These are phyloP conservation scores for Arctium lappa DNA, from an alignment of 129 eudicot species.

Conservation along the genomic window DNA sequence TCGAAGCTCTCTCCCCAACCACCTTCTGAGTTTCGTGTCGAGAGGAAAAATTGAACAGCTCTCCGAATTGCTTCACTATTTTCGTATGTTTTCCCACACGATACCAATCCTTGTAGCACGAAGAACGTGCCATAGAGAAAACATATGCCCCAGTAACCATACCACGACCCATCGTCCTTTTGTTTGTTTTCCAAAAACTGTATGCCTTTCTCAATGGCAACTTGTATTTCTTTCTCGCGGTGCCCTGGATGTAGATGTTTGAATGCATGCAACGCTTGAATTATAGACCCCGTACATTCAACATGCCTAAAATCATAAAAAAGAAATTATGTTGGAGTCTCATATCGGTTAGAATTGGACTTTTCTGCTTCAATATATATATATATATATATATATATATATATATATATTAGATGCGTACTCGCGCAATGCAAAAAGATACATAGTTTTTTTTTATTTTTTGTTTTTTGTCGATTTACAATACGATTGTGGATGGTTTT, in stretches of 20 bases:
- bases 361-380: too few species aligned
- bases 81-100: constrained; percentile 45
- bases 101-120: constrained; percentile 37
- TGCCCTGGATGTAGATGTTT: constrained; percentile 23
- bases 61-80: constrained; percentile 44
- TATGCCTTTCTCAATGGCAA: constrained; percentile 28
- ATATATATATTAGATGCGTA: too few species aligned
- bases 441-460: too few species aligned
- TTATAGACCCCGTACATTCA: constrained; percentile 28
- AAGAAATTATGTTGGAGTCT: not conserved
- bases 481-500: too few species aligned
- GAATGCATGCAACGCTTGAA: constrained; percentile 21
- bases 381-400: too few species aligned
- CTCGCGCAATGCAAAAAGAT: too few species aligned
- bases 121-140: constrained; percentile 55
- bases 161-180: constrained; percentile 32
- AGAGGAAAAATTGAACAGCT: constrained; percentile 43
- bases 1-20: constrained; percentile 47
- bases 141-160: constrained; percentile 63
- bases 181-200: constrained; percentile 23
- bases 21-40: constrained; percentile 55
- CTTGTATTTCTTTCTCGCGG: constrained; percentile 25
- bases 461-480: too few species aligned
- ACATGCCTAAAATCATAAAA: constrained; percentile 37
- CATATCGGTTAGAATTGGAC: too few species aligned